These are phyloP conservation scores for Sarocladium kiliense DNA, from an alignment of 2,329 filamentous ascomycete species.

Conservation along the genomic window DNA sequence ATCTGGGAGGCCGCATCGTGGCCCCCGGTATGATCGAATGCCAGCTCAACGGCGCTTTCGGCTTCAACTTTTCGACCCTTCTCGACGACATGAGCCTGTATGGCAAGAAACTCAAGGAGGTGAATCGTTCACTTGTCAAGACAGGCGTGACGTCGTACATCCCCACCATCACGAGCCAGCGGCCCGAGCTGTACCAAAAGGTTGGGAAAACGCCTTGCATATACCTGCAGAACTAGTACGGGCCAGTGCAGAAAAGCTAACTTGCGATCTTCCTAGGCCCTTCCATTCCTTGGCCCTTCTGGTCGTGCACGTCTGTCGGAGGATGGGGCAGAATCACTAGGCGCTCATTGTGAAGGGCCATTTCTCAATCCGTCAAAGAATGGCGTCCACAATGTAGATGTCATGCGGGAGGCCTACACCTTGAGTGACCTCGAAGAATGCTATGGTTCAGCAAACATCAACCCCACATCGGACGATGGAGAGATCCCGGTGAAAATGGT, in stretches of 20 bases:
- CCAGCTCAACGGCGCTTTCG: slow-evolving; percentile 87
- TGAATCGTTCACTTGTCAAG: slow-evolving; percentile 66
- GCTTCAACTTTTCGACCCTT: slow-evolving; percentile 84
- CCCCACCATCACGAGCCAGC: slow-evolving; percentile 79
- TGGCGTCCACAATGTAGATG: slow-evolving; percentile 73
- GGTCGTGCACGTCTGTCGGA: slow-evolving; percentile 51
- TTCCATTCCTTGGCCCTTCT: slow-evolving; percentile 74
- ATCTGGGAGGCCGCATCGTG: slow-evolving; percentile 78
- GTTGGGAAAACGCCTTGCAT: slow-evolving; percentile 29
- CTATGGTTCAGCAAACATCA: slow-evolving; percentile 69
- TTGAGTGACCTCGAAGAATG: slow-evolving; percentile 63
- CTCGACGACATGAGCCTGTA: slow-evolving; percentile 66
- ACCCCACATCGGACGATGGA: slow-evolving; percentile 25
- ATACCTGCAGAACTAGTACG: not conserved
- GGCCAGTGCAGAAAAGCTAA: slow-evolving; percentile 6
- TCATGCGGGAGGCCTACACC: slow-evolving; percentile 59
- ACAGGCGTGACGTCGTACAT: slow-evolving; percentile 87
- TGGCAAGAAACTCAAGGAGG: slow-evolving; percentile 62
- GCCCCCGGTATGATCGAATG: slow-evolving; percentile 85
- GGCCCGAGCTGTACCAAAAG: slow-evolving; percentile 74
- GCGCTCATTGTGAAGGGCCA: slow-evolving; percentile 86
- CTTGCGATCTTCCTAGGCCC: slow-evolving; percentile 36
- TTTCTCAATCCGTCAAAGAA: slow-evolving; percentile 82
- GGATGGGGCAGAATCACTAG: slow-evolving; percentile 79
- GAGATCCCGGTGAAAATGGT: slow-evolving; percentile 65